Percentiles rank a stretch among this genome's conserved stretches.
phyloP scores from a whole-genome alignment of 129 eudicot genomes.

The Tagetes erecta region DNA sequence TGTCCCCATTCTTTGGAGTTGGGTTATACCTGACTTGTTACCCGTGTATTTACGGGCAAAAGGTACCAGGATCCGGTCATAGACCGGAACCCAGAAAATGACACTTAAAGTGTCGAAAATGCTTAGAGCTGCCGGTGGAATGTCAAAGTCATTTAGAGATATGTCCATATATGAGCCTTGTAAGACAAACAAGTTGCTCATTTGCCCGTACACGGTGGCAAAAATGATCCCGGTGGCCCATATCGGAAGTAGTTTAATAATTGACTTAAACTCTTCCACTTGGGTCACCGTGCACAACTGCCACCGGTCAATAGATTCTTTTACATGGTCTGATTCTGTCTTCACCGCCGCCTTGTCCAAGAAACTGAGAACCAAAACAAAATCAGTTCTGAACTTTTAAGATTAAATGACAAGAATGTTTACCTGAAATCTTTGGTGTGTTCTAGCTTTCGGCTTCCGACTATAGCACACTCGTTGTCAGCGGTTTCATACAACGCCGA shows the following conservation, averaged over 20 bases:
- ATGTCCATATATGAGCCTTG: conserved; percentile 71
- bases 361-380: conserved; percentile 44
- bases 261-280: conserved; percentile 71
- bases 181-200: conserved; percentile 69
- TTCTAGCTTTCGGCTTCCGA: conserved; percentile 69
- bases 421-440: conserved; percentile 60
- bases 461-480: conserved; percentile 50
- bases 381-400: conserved; percentile 1
- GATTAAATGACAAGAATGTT: neutral
- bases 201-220: conserved; percentile 64
- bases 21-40: conserved; percentile 62
- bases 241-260: conserved; percentile 62
- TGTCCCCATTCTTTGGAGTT: conserved; percentile 72
- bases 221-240: conserved; percentile 87
- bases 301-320: conserved; percentile 52
- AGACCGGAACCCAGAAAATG: conserved; percentile 76
- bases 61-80: conserved; percentile 57
- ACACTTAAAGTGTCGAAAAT: conserved; percentile 75
- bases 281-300: conserved; percentile 79
- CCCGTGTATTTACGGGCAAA: conserved; percentile 56
- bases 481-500: conserved; percentile 47
- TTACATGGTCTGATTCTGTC: conserved; percentile 37
- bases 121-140: conserved; percentile 76
- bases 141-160: conserved; percentile 45
- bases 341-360: conserved; percentile 83